Evolutionary conservation across 345 rosid species (phyloP).

Genomic region (Bruguiera sexangula): DNA sequence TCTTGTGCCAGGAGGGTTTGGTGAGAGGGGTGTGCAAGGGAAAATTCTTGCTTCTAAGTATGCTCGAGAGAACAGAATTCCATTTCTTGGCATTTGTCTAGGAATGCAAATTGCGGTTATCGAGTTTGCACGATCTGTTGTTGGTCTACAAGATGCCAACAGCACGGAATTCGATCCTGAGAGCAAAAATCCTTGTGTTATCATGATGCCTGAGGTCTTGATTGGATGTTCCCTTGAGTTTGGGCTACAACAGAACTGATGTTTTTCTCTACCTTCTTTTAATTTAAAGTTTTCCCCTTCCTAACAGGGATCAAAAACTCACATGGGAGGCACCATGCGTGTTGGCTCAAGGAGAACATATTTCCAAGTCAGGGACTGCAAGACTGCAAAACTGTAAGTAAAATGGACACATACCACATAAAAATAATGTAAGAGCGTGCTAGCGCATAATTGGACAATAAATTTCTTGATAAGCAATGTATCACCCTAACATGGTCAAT

Average conservation of each 20-base stretch:
- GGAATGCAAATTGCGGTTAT: slow-evolving; percentile 99
- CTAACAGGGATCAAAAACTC: slow-evolving; percentile 88
- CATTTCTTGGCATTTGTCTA: slow-evolving; percentile 94
- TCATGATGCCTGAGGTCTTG: slow-evolving; percentile 94
- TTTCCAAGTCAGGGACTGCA: slow-evolving; percentile 62
- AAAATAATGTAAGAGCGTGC: not conserved
- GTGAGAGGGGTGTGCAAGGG: slow-evolving; percentile 93
- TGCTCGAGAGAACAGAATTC: slow-evolving; percentile 85
- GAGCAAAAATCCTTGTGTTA: slow-evolving; percentile 71
- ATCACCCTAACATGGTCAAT: not conserved
- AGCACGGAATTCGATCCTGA: slow-evolving; percentile 81
- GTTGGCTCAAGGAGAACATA: slow-evolving; percentile 84
- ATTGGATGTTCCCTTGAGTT: not conserved
- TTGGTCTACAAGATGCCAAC: slow-evolving; percentile 74
- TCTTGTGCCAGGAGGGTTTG: slow-evolving; percentile 98
- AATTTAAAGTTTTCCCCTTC: slow-evolving; percentile 3
- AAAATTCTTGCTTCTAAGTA: slow-evolving; percentile 92
- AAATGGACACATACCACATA: not conserved
- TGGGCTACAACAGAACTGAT: not conserved
- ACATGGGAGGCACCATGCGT: slow-evolving; percentile 99
- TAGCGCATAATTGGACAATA: not conserved
- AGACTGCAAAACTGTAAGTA: slow-evolving; percentile 77
- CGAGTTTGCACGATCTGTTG: slow-evolving; percentile 84
- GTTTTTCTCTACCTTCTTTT: not conserved
- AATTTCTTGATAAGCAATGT: not conserved